A percentile compares a stretch with the other conserved stretches of the same genome.
phyloP scores from a whole-genome alignment of 345 rosid species.

The Citrus medica region DNA sequence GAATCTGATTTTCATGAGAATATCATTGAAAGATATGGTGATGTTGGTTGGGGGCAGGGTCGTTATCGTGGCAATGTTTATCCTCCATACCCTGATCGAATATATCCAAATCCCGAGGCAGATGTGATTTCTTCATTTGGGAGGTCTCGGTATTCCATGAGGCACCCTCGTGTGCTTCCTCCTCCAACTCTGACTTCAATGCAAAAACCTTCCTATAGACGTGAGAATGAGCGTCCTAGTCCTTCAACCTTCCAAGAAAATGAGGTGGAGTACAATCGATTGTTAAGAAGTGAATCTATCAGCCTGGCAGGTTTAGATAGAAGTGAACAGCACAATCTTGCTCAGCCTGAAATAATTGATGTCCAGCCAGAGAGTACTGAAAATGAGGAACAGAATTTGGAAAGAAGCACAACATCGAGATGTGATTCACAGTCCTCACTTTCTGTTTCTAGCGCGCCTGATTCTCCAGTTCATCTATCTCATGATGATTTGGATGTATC shows the following conservation, averaged over 20 bases:
- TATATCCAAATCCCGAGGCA: conserved; percentile 58
- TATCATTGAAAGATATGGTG: conserved; percentile 61
- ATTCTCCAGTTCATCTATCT: conserved; percentile 85
- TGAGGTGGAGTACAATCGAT: conserved; percentile 37
- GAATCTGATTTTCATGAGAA: conserved; percentile 70
- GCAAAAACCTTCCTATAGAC: conserved; percentile 55
- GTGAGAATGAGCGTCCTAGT: conserved; percentile 50
- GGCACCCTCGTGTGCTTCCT: conserved; percentile 93
- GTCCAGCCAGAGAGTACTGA: conserved; percentile 25
- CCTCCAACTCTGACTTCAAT: conserved; percentile 67
- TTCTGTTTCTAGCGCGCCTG: conserved; percentile 89
- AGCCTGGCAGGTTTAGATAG: conserved; percentile 42
- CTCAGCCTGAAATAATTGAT: conserved; percentile 31
- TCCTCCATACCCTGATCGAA: conserved; percentile 51
- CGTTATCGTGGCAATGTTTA: conserved; percentile 47
- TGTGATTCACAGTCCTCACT: conserved; percentile 96
- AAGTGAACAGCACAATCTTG: conserved; percentile 44
- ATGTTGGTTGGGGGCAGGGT: conserved; percentile 65
- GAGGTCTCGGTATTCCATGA: conserved; percentile 70
- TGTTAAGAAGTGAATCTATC: conserved; percentile 40
- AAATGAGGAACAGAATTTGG: conserved; percentile 40
- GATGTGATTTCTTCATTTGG: conserved; percentile 73
- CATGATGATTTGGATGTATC: conserved; percentile 95
- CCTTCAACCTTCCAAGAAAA: conserved; percentile 50
- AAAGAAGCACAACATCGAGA: conserved; percentile 41